Base-by-base conservation (phyloP, 2,329 filamentous ascomycete genomes). In the Alternaria longipes region DNA sequence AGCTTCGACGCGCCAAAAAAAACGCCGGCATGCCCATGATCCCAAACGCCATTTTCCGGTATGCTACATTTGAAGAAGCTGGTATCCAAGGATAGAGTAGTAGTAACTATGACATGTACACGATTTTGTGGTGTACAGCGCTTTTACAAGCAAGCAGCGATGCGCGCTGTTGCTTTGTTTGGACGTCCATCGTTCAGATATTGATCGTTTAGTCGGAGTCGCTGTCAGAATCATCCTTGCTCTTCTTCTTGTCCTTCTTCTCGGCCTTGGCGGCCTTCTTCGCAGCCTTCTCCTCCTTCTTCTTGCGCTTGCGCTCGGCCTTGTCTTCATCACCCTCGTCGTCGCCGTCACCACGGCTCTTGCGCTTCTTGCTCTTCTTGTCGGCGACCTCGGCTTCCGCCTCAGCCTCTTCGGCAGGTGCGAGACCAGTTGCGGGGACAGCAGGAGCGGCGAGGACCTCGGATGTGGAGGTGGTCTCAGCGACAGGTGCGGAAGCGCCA, bases 261-360 rank as follows among this genome's bases (percentile, higher is more conserved):
- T 70, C 67, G 45, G 67, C 69, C 72, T 73, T 70, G 26, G 71
- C 67, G 45, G 67, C 69, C 72, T 75, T 77, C 66, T 78, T 77
- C 28, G 68, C 65, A 16, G 68, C 72, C 66, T 77, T 77, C 83
- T 92, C 91, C 73, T 90, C 87, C 84, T 92, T 95, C 86, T 93
- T 93, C 82, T 90, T 89, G 81, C 89, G 74, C 74, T 83, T 83
- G 59, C 81, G 79, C 71, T 83, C 81, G 5, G 81, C 81, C 72
- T 81, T 80, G 68, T 83, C 81, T 60, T 84, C 82, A 5, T 77
- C 69, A 1, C 74, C 79, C 72, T 83, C 80, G 49, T 79, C 80
- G 16, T 83, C 81, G 59, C 79, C 81, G 30, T 83, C 82, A 60
- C 80, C 81, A 65, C 81, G 80, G 65, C 80, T 78, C 81, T 84